Percentiles rank a stretch among this genome's conserved stretches.
Conservation (phyloP, 1,139 yeast genomes). For the Meyerozyma athensensis region DNA sequence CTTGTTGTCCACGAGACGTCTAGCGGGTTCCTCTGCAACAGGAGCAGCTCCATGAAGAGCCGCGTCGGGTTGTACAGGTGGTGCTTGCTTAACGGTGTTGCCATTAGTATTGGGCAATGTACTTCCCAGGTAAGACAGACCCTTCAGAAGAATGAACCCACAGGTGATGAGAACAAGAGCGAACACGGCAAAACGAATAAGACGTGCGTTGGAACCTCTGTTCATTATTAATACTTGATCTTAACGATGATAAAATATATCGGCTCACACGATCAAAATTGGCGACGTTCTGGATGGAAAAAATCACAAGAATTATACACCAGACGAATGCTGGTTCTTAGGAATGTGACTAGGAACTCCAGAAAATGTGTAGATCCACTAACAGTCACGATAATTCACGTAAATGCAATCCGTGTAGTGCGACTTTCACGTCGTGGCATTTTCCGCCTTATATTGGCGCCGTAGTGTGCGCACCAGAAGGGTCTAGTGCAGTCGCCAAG, state of each 20-base stretch:
- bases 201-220: conserved; percentile 54
- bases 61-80: conserved; percentile 10
- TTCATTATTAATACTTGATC: neutral
- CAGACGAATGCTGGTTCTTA: no score
- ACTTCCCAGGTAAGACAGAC: conserved; percentile 43
- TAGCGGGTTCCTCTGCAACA: conserved; percentile 20
- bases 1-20: conserved; percentile 44
- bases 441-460: conserved; percentile 2
- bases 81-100: conserved; percentile 7
- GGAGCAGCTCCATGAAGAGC: conserved; percentile 13
- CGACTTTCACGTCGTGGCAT: neutral
- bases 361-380: neutral
- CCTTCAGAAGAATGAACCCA: conserved; percentile 58
- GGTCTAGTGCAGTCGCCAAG: no score
- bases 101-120: conserved; percentile 8
- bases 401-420: no score
- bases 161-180: conserved; percentile 54
- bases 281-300: no score
- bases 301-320: no score
- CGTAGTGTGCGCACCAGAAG: neutral
- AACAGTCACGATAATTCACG: no score
- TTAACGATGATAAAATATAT: no score
- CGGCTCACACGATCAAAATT: no score
- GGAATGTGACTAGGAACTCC: no score
- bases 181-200: conserved; percentile 56